Conservation (phyloP, 2,329 filamentous ascomycete species). For the Fusarium sacchari region DNA sequence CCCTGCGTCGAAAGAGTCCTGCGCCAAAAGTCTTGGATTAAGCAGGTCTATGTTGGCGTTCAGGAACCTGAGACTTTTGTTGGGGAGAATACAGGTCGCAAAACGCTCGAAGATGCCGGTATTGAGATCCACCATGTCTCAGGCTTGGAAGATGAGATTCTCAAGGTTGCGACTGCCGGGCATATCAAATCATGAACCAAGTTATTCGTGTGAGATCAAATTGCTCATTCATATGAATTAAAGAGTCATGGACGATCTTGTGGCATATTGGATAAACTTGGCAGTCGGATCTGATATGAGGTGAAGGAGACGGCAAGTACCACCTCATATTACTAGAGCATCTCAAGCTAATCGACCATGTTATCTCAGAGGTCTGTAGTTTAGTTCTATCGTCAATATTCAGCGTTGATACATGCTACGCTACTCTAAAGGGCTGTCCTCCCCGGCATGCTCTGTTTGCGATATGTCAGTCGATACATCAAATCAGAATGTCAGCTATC, state of each 20-base stretch:
- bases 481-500: neutral
- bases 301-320: neutral
- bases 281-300: neutral
- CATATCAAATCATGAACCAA: slow-evolving; percentile 58
- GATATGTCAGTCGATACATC: neutral
- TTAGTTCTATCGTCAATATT: too few species aligned
- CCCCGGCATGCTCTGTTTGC: neutral
- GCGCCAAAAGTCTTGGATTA: slow-evolving; percentile 68
- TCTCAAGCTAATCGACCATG: neutral
- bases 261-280: neutral
- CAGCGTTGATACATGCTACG: neutral
- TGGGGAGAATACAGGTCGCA: slow-evolving; percentile 78
- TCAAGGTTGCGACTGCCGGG: slow-evolving; percentile 84
- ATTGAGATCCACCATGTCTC: slow-evolving; percentile 77
- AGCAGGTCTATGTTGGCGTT: slow-evolving; percentile 86
- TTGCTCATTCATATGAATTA: too few species aligned
- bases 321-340: neutral
- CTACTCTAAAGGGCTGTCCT: neutral
- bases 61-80: slow-evolving; percentile 93
- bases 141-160: slow-evolving; percentile 83
- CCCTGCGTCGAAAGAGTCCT: slow-evolving; percentile 85
- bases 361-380: neutral
- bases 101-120: slow-evolving; percentile 75
- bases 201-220: neutral
- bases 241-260: neutral